phyloP scores from a whole-genome alignment of 73 alveolate species.

The Symbiodinium natans region DNA sequence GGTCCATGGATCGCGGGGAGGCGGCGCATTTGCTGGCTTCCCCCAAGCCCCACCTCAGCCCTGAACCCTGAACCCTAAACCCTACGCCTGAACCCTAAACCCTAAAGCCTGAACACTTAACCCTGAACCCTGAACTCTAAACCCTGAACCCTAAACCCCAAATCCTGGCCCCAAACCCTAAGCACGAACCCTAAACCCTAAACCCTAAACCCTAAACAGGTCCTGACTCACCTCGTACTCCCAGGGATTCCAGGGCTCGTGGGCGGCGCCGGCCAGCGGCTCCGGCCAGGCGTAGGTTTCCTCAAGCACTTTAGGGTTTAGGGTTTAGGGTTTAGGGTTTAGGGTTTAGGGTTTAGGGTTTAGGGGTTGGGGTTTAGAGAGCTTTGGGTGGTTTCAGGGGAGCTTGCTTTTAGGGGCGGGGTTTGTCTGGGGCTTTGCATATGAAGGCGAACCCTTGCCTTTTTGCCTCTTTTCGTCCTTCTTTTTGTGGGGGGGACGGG shows the following conservation, averaged over 20 bases:
- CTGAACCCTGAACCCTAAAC: neutral
- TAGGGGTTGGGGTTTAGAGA: neutral
- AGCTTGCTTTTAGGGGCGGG: too few relatives aligned
- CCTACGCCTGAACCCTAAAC: neutral
- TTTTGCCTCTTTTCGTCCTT: too few relatives aligned
- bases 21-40: too few relatives aligned
- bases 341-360: neutral
- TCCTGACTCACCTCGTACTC: neutral
- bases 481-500: too few relatives aligned
- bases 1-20: too few relatives aligned
- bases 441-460: too few relatives aligned
- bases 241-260: conserved; percentile 52
- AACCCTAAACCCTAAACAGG: neutral
- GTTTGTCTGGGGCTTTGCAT: too few relatives aligned
- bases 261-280: conserved; percentile 60
- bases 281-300: conserved; percentile 87
- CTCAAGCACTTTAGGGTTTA: neutral
- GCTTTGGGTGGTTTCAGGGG: too few relatives aligned
- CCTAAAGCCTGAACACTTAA: neutral
- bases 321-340: neutral
- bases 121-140: too few relatives aligned
- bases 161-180: too few relatives aligned
- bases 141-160: too few relatives aligned
- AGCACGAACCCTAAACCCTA: neutral
- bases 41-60: neutral